These are phyloP conservation scores for Aspergillus alliaceus DNA, from an alignment of 2,329 filamentous ascomycete genomes.

Conservation along the genomic window DNA sequence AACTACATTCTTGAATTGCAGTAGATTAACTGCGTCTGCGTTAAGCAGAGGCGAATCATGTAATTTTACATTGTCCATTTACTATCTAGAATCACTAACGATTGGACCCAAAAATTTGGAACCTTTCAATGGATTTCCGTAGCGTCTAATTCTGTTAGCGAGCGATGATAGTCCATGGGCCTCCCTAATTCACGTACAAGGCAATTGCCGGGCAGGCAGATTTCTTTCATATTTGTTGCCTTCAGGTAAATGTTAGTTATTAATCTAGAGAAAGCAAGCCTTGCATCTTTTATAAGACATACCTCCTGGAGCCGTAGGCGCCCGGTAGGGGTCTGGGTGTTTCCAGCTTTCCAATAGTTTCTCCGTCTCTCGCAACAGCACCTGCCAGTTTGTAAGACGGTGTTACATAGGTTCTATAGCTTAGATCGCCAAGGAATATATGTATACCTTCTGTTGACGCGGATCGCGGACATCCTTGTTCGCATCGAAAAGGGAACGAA, in stretches of 20 bases:
- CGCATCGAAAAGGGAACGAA: constrained; percentile 90
- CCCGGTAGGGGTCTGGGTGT: constrained; percentile 89
- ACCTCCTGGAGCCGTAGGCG: constrained; percentile 93
- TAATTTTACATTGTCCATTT: not conserved
- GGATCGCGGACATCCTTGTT: constrained; percentile 84
- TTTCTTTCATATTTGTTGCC: constrained; percentile 97
- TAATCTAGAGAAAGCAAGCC: not conserved
- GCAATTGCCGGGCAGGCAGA: constrained; percentile 73
- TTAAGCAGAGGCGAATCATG: no score
- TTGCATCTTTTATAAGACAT: constrained; percentile 30
- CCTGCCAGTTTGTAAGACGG: constrained; percentile 52
- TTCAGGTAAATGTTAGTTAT: constrained; percentile 41
- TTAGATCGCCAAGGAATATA: constrained; percentile 19
- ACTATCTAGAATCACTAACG: not conserved
- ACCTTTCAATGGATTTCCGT: constrained; percentile 4
- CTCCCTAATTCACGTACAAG: constrained; percentile 62
- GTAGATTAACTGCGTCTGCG: no score
- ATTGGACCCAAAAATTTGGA: not conserved
- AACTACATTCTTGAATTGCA: not conserved
- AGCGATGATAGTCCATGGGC: not conserved
- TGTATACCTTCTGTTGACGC: constrained; percentile 74
- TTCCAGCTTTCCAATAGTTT: constrained; percentile 90
- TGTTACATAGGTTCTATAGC: not conserved
- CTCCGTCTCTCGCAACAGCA: constrained; percentile 82
- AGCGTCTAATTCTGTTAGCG: constrained; percentile 15